These are phyloP conservation scores for Fagus sylvatica DNA, from an alignment of 306 rosid species.

Conservation along the genomic window DNA sequence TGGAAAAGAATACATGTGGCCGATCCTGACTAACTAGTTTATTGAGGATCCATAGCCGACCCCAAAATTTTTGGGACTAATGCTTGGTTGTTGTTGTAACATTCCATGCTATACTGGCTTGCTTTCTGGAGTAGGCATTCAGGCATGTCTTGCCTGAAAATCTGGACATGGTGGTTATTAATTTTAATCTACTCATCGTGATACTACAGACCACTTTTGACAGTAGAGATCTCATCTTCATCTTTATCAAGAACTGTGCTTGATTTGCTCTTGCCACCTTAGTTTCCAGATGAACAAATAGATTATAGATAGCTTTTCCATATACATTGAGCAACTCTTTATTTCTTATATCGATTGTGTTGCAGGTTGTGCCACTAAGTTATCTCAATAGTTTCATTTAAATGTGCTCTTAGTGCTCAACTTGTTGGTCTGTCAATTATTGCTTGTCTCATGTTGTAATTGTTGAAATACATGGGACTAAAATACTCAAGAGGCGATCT, in stretches of 20 bases:
- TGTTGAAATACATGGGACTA: conserved; percentile 3
- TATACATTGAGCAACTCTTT: conserved; percentile 1
- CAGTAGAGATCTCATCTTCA: neutral
- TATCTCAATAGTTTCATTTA: conserved; percentile 11
- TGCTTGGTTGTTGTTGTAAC: neutral
- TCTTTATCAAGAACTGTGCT: conserved; percentile 1
- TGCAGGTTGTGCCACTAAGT: conserved; percentile 13
- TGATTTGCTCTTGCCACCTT: conserved; percentile 4
- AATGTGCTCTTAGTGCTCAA: conserved; percentile 15
- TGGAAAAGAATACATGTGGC: no score
- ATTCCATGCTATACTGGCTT: neutral
- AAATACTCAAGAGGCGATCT: conserved; percentile 17
- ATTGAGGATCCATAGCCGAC: no score
- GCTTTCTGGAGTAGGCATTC: neutral
- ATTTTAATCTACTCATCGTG: neutral
- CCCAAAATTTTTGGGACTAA: no score
- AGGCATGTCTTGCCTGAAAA: neutral
- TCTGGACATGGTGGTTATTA: neutral
- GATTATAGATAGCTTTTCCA: neutral
- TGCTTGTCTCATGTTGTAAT: conserved; percentile 11
- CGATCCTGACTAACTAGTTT: no score
- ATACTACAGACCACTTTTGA: neutral
- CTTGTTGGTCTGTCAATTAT: conserved; percentile 8
- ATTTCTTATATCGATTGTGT: conserved; percentile 9
- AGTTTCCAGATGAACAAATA: neutral